Evolutionary conservation across 2,329 filamentous ascomycete genomes (phyloP).

Genomic region (Lachnellula subtilissima): DNA sequence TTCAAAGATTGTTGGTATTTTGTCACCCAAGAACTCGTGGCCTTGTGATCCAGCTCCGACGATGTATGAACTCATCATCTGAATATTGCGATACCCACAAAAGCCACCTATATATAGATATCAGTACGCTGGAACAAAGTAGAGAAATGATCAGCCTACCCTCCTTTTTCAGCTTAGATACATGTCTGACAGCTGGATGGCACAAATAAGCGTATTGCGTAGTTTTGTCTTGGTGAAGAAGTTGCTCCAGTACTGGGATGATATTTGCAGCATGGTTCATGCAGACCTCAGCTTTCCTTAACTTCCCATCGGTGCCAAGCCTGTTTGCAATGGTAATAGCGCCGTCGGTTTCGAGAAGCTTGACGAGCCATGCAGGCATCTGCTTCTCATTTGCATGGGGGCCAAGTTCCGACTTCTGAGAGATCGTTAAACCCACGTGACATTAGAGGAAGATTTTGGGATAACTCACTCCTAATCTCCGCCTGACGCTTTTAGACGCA

Average conservation of each 20-base stretch:
- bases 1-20: constrained; percentile 70
- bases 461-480: constrained; percentile 32
- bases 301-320: constrained; percentile 39
- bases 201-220: constrained; percentile 76
- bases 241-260: constrained; percentile 55
- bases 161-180: constrained; percentile 77
- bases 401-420: constrained; percentile 57
- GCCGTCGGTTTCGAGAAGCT: constrained; percentile 54
- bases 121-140: neutral
- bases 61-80: constrained; percentile 82
- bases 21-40: constrained; percentile 52
- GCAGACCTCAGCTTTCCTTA: constrained; percentile 37
- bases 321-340: constrained; percentile 50
- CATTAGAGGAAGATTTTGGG: neutral
- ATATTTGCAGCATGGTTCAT: constrained; percentile 49
- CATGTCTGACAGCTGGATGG: constrained; percentile 67
- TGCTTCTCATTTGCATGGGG: constrained; percentile 66
- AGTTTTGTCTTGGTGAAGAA: constrained; percentile 59
- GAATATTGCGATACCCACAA: constrained; percentile 92
- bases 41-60: constrained; percentile 54
- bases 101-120: constrained; percentile 60
- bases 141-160: constrained; percentile 37
- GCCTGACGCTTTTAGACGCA: constrained; percentile 10
- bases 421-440: constrained; percentile 16
- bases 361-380: constrained; percentile 67